Base-by-base conservation (phyloP, 805 yeast genomes). In the Tetrapisispora nanseiensis region DNA sequence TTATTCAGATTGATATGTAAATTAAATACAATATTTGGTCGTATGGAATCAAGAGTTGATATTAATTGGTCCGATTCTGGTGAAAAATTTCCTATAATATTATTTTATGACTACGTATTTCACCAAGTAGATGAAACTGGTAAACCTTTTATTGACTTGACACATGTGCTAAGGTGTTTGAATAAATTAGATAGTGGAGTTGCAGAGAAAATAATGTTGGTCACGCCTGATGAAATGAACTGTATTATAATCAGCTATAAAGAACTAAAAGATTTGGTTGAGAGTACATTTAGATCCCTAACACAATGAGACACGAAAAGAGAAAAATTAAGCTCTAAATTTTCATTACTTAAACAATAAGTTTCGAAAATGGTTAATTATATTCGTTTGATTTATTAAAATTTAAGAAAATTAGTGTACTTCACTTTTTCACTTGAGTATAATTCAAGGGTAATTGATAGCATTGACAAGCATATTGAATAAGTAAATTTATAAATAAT, bases 131-230 rank as follows among this genome's bases (percentile, higher is more conserved):
- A 86, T 59, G 89, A 82, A 40, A 62, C 62, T 20, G 95, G 95
- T 12, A 72, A 73, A 52, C 87, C 95, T 2, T 75, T 79, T 2
- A 66, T 86, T 44, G 96, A 92, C 61, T 68, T 92, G 51, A 80
- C 87, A 1, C 86, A 86, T 59, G 89, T 87, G 6, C 66, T 92
- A 46, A 69, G 76, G 39, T 76, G 82, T 52, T 67, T 92, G 54
- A 90, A 90, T 64, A 92, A 90, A 62, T 68, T 92, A 49, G 98
- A 92, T 57, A 94, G 90, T 6, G 97, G 97, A 1, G 72, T 82
- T 27, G 87, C 85, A 40, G 98, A 92, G 62, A 78, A 76, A 50
- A 63, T 92, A 13, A 66, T 89, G 58, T 70, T 92, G 40, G 86
- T 86, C 1, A 80, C 92, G 27, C 75, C 82, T 10, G 95, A 89